phyloP scores from a whole-genome alignment of 225 moss, liverwort and hornwort genomes.

The Takakia lepidozioides region DNA sequence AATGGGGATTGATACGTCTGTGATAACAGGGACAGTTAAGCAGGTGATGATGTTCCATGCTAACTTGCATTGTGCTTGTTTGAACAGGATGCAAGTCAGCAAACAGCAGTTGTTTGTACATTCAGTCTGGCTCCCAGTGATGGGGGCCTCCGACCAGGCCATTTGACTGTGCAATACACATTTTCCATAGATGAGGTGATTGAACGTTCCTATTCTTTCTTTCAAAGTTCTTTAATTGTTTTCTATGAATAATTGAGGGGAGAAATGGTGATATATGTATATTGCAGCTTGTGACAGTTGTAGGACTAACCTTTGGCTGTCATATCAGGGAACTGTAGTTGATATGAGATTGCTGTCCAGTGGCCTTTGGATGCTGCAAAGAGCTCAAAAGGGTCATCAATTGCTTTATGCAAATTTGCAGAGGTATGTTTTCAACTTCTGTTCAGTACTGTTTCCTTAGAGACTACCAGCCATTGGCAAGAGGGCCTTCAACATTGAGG shows the following conservation, averaged over 20 bases:
- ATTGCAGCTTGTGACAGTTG: conserved; percentile 4
- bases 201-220: not conserved
- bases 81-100: conserved; percentile 42
- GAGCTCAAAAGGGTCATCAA: conserved; percentile 35
- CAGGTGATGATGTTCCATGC: conserved; percentile 7
- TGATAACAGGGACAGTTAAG: no score
- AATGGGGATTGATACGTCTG: not conserved
- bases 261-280: conserved; percentile 4
- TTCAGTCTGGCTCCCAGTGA: conserved; percentile 62
- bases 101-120: conserved; percentile 54
- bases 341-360: conserved; percentile 62
- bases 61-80: conserved; percentile 7
- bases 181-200: conserved; percentile 55
- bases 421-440: conserved; percentile 13
- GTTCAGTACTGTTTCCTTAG: no score
- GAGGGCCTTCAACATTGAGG: no score
- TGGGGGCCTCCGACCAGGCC: conserved; percentile 57
- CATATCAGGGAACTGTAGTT: conserved; percentile 52
- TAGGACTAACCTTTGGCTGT: conserved; percentile 3
- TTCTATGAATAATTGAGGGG: not conserved
- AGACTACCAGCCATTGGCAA: no score
- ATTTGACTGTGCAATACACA: conserved; percentile 42
- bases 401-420: conserved; percentile 57
- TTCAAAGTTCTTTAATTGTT: no score
- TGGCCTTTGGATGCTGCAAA: conserved; percentile 64